Evolutionary conservation across 1,284 basidiomycete species (phyloP).

Genomic region (Thecaphora thlaspeos): DNA sequence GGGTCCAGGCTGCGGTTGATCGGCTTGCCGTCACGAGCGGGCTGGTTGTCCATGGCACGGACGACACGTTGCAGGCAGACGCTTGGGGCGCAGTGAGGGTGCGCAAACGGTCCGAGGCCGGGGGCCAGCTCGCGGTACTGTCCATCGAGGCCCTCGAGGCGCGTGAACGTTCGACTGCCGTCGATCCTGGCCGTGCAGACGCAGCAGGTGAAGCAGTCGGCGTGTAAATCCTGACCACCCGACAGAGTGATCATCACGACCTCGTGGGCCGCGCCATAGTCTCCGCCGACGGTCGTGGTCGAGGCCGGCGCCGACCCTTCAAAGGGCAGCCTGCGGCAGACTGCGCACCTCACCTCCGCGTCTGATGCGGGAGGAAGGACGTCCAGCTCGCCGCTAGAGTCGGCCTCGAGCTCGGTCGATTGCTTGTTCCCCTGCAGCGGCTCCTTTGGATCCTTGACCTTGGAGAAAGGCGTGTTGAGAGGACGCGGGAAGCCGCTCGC

Average conservation of each 20-base stretch:
- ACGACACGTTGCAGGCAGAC: constrained; percentile 7
- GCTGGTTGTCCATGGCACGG: not conserved
- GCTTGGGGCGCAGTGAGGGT: constrained; percentile 17
- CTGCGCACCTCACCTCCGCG: constrained; percentile 13
- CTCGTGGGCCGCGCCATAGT: constrained; percentile 3
- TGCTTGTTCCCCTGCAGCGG: constrained; percentile 9
- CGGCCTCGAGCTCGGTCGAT: not conserved
- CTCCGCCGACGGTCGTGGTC: too few relatives aligned
- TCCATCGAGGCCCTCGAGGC: constrained; percentile 5
- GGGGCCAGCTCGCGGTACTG: constrained; percentile 1
- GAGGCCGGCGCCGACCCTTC: constrained; percentile 6
- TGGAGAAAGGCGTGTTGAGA: constrained; percentile 7
- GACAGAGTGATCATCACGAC: constrained; percentile 35
- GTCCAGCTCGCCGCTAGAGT: constrained; percentile 5
- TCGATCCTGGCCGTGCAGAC: constrained; percentile 30
- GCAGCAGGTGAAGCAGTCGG: constrained; percentile 39
- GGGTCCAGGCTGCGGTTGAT: not conserved
- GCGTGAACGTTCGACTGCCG: constrained; percentile 22
- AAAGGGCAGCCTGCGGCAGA: constrained; percentile 33
- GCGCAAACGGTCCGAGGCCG: constrained; percentile 12
- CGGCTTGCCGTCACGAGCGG: not conserved
- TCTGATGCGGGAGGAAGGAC: not conserved
- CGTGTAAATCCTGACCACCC: constrained; percentile 22
- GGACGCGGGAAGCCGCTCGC: constrained; percentile 22
- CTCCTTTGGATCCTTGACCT: constrained; percentile 1